Conservation (phyloP, 179 eudicot species). For the Camellia oleifera region DNA sequence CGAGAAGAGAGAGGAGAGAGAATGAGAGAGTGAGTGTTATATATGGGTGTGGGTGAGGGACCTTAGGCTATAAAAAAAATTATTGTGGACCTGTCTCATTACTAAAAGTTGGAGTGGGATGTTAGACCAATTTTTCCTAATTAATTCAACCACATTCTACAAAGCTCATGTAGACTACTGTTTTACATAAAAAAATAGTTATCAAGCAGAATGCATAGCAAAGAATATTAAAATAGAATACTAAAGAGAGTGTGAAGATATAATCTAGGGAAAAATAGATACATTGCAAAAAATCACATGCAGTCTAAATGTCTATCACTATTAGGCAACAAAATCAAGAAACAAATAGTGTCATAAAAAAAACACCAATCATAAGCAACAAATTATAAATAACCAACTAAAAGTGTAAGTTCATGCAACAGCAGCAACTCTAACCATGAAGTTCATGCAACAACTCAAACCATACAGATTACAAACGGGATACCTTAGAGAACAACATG, state of each 20-base stretch:
- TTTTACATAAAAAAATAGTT: neutral
- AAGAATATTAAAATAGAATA: neutral
- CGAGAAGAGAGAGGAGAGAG: too few species aligned
- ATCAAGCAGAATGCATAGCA: neutral
- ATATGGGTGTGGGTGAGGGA: too few species aligned
- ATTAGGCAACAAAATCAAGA: neutral
- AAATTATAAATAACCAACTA: neutral
- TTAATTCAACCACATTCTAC: neutral
- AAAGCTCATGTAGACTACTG: neutral
- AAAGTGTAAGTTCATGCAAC: neutral
- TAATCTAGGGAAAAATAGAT: neutral
- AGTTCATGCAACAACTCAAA: slow-evolving; percentile 1
- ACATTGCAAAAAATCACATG: neutral
- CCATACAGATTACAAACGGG: neutral
- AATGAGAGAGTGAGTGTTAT: too few species aligned
- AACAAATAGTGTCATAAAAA: neutral
- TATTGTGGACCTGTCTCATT: too few species aligned
- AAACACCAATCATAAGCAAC: neutral
- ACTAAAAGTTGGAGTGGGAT: too few species aligned
- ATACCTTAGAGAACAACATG: slow-evolving; percentile 70
- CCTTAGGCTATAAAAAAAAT: too few species aligned
- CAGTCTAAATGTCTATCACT: neutral
- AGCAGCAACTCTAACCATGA: neutral
- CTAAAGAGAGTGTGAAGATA: neutral
- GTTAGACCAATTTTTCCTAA: too few species aligned